These are phyloP conservation scores for Helminthosporium solani DNA, from an alignment of 2,329 filamentous ascomycete species.

Conservation along the genomic window DNA sequence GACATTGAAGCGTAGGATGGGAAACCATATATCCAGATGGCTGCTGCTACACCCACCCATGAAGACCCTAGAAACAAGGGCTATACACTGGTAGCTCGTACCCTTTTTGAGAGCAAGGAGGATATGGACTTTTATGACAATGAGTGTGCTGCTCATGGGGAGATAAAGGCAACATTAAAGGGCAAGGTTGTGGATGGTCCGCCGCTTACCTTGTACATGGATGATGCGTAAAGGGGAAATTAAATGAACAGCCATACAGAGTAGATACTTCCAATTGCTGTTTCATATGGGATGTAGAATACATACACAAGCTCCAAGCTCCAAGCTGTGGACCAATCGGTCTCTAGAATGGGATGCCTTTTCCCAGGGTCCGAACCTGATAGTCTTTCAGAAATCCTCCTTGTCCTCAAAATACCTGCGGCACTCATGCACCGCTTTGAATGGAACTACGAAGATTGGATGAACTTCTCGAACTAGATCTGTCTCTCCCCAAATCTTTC, in stretches of 20 bases:
- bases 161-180: constrained; percentile 46
- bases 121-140: constrained; percentile 72
- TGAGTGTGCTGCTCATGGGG: constrained; percentile 57
- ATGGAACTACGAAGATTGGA: constrained; percentile 82
- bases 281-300: neutral
- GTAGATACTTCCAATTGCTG: neutral
- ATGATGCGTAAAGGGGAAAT: constrained; percentile 15
- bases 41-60: constrained; percentile 56
- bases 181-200: constrained; percentile 25
- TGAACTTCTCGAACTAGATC: constrained; percentile 73
- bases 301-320: no score
- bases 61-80: constrained; percentile 64
- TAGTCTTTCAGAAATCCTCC: constrained; percentile 52
- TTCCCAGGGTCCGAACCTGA: neutral
- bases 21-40: constrained; percentile 66
- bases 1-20: constrained; percentile 55
- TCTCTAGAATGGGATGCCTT: neutral
- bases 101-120: constrained; percentile 62
- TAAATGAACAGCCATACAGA: no score
- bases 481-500: constrained; percentile 63
- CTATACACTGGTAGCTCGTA: constrained; percentile 64
- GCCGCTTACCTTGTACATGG: constrained; percentile 35
- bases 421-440: constrained; percentile 64
- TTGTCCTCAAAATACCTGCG: constrained; percentile 65
- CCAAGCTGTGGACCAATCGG: neutral